Percentiles rank a stretch among this genome's conserved stretches.
Conservation (phyloP, 2,329 filamentous ascomycete species). For the Sporothrix dimorphospora region DNA sequence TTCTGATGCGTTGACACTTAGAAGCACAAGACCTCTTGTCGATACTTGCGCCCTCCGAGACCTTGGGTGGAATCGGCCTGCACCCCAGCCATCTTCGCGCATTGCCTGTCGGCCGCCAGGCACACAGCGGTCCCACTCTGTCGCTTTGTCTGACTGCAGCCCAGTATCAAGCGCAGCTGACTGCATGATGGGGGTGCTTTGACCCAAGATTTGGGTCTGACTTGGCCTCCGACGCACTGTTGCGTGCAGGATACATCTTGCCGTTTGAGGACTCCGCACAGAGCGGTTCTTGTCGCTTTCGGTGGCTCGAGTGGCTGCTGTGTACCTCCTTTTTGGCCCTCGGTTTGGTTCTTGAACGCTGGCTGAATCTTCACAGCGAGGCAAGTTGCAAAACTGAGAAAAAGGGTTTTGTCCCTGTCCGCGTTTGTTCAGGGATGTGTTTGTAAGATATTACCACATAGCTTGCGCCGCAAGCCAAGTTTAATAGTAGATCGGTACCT, state of each 20-base stretch:
- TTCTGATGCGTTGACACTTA: no score
- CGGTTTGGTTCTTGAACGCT: background rate
- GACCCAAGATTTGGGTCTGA: background rate
- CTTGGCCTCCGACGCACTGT: background rate
- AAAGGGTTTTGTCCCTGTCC: background rate
- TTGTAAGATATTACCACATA: background rate
- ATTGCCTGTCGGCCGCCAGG: background rate
- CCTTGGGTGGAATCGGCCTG: conserved; percentile 2
- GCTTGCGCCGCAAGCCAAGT: background rate
- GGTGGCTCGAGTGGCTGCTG: background rate
- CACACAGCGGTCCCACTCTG: background rate
- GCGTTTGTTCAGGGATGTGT: background rate
- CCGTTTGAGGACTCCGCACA: background rate
- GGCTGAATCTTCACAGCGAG: conserved; percentile 16
- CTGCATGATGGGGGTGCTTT: background rate
- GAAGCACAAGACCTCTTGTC: background rate
- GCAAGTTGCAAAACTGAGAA: background rate
- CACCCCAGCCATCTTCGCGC: background rate
- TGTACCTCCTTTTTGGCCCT: no score
- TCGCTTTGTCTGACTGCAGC: background rate
- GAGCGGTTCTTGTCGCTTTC: background rate
- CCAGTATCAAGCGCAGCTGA: background rate
- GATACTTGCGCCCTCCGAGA: background rate
- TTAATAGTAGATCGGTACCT: background rate
- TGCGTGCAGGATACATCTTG: background rate